Evolutionary conservation across 2,329 filamentous ascomycete species (phyloP), one percentile per base, ranked within the genome.

Genomic region (Aspergillus sp.): DNA sequence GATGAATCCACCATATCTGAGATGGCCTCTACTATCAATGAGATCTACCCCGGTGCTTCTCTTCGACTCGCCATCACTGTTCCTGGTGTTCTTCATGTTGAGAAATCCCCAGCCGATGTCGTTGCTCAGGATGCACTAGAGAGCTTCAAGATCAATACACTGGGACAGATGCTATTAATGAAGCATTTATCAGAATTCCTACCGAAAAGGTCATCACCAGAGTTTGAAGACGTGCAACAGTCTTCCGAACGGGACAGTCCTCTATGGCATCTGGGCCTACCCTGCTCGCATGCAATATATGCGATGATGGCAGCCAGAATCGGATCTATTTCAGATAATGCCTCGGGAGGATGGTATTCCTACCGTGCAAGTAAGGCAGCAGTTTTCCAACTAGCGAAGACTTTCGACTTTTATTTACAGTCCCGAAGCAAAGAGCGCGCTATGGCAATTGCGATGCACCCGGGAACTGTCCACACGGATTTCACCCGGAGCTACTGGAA

Each of bases 231-330:
- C 19, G 27, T 6, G 12, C 23, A 45, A 3, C 7, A 37, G 11
- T 2, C 23, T 7, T 27, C 37, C 3, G 8, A 37, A 9, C 15
- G 21, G 6, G 19, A 24, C 2, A 40, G 53, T 31, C 67, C 71
- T 19, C 6, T 14, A 15, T 35, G 68, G n/a, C 64, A 76, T 0
- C 77, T 89, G 2, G 3, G 9, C 9, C 27, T 31, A 31, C 27
- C 27, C 8, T 79, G 82, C 0, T 17, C 64, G 0, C 79, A 83
- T 55, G 85, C 90, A 0, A 83, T 87, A 2, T 90, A 88, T 80
- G 82, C 88, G n/a, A 84, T 84, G 68, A 89, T 92, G 86, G 88
- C 88, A 6, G 91, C 90, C 2, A 85, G 91, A 44, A 89, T 96
- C 0, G 90, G 90, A 9, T 88, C 84, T 33, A 88, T 89, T 21